phyloP scores from a whole-genome alignment of 1,284 basidiomycete genomes.

The Lentinus polychrous region DNA sequence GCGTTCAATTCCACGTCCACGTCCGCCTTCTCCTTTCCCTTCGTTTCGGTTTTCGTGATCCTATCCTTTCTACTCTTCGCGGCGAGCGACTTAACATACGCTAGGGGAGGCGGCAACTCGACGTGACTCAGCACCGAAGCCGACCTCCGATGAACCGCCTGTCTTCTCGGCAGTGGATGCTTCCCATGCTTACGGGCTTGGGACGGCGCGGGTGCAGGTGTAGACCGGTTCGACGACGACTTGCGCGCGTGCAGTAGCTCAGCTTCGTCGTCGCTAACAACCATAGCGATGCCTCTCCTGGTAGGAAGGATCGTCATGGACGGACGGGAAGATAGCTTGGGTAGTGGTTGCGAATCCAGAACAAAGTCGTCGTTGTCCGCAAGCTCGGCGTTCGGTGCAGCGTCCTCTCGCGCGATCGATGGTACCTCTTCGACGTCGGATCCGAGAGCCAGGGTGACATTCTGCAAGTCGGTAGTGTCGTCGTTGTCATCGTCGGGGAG shows the following conservation, averaged over 20 bases:
- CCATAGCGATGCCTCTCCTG: background rate
- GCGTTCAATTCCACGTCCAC: background rate
- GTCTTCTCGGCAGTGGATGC: no score
- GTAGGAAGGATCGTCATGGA: background rate
- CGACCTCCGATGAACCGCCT: background rate
- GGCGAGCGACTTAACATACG: slow-evolving; percentile 7
- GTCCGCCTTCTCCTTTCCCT: background rate
- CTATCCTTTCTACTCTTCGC: background rate
- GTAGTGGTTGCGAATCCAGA: background rate
- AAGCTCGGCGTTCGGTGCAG: background rate
- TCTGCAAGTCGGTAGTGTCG: background rate
- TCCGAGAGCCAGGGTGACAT: no score
- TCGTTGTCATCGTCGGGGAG: slow-evolving; percentile 2
- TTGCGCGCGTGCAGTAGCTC: background rate
- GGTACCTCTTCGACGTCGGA: background rate
- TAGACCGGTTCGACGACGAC: background rate
- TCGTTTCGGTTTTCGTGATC: no score
- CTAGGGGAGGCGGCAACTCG: slow-evolving; percentile 18
- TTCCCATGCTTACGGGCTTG: background rate
- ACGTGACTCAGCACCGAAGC: slow-evolving; percentile 8
- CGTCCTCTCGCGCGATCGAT: background rate
- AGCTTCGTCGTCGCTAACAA: background rate
- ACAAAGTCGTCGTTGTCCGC: background rate
- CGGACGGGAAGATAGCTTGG: background rate
- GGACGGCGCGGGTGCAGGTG: background rate